Base-by-base conservation (phyloP, 768 basidiomycete species). In the Mycena epipterygia region DNA sequence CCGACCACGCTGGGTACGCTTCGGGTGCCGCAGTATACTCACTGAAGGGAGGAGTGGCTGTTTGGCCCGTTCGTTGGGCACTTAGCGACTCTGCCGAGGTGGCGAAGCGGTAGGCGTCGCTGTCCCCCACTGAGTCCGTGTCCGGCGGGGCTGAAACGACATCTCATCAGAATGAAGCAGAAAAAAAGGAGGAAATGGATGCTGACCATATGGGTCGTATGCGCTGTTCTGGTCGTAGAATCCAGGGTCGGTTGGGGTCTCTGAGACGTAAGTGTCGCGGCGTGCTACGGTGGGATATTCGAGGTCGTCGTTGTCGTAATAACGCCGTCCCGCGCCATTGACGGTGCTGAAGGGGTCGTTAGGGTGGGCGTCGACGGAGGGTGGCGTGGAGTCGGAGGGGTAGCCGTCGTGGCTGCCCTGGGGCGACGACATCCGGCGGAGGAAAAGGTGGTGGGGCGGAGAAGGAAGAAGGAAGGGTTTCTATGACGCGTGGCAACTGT, bases 1-100 rank as follows among this genome's bases (percentile, higher is more conserved):
- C 82, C 19, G 90, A 91, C 98, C 98, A 99, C 0, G 97, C 96
- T 0, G 97, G 94, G 77, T 98, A 98, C 51, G 95, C 90, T 74
- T 98, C 96, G 14, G 52, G 30, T 41, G 90, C 82, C 39, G 44
- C 32, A 29, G 9, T 48, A 61, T 70, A 73, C 23, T 73, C 72
- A 62, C 64, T 67, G 52, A 67, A 70, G 1, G 72, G 62, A 21
- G 72, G 68, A 0, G 72, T 61, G 27, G 68, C n/a, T 1, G 63
- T 37, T 11, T 65, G 53, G 1, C 68, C 68, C 29, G 72, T 62
- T 9, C 64, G 52, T 8, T 49, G 59, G 12, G 41, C 64, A 25
- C 61, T 42, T 5, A 95, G 78, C 0, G 93, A 95, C 79, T 95
- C 94, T 68, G 90, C 87, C 0, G 94, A 96, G 19, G 90, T 93